A percentile compares a stretch with the other conserved stretches of the same genome.
These are phyloP conservation scores for Beauveria brongniartii DNA, from an alignment of 2,329 filamentous ascomycete genomes.

Conservation along the genomic window DNA sequence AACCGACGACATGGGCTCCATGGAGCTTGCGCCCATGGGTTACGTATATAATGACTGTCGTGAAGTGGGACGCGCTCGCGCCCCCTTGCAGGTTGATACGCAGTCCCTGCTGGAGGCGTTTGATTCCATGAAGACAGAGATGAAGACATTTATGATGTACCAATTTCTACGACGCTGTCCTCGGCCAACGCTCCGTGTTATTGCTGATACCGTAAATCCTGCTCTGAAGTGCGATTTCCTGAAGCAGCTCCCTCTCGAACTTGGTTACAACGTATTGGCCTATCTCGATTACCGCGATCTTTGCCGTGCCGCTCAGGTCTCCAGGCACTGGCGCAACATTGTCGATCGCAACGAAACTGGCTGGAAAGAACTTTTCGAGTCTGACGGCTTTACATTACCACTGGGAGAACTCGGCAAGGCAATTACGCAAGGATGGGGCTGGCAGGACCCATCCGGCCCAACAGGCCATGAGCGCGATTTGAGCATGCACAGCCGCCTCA, in stretches of 20 bases:
- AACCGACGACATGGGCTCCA: conserved; percentile 22
- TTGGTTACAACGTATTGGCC: conserved; percentile 78
- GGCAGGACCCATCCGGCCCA: conserved; percentile 76
- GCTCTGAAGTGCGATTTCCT: conserved; percentile 93
- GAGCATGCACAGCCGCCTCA: conserved; percentile 48
- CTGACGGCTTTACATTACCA: conserved; percentile 71
- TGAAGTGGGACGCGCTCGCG: conserved; percentile 20
- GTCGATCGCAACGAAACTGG: conserved; percentile 90
- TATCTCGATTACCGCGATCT: conserved; percentile 82
- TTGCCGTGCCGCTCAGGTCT: conserved; percentile 85
- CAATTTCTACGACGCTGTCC: conserved; percentile 84
- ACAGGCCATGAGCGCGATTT: conserved; percentile 77
- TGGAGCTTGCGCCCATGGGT: conserved; percentile 20
- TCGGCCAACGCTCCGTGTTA: conserved; percentile 78
- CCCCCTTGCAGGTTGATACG: conserved; percentile 60
- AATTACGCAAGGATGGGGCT: conserved; percentile 90
- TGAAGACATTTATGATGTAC: conserved; percentile 96
- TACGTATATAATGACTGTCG: conserved; percentile 17
- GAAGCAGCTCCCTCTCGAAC: conserved; percentile 71
- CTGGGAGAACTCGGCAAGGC: conserved; percentile 78
- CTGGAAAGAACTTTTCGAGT: conserved; percentile 88
- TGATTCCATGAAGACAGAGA: conserved; percentile 79
- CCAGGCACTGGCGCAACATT: conserved; percentile 85
- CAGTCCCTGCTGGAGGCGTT: conserved; percentile 82
- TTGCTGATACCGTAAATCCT: conserved; percentile 87